Evolutionary conservation across 192 early-diverging fungal species (phyloP).

Genomic region (Endogone sp.): DNA sequence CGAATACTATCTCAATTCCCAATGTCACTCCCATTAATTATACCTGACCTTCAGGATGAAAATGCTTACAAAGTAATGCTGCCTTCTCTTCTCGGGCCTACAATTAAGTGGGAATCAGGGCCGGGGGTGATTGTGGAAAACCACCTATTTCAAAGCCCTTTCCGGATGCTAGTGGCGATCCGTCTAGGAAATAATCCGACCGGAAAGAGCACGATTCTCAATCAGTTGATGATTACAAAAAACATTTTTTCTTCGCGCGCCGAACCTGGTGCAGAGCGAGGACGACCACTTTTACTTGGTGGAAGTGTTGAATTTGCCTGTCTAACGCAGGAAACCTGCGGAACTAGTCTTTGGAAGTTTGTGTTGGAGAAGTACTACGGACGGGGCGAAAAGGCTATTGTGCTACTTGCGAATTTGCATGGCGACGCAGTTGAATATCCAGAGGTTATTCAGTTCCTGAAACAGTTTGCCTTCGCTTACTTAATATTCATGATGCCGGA

Average conservation of each 20-base stretch:
- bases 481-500: slow-evolving; percentile 15
- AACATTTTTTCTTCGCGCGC: slow-evolving; percentile 9
- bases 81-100: slow-evolving; percentile 2
- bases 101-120: slow-evolving; percentile 10
- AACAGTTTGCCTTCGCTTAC: slow-evolving; percentile 10
- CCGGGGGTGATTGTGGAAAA: slow-evolving; percentile 16
- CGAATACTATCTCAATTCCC: slow-evolving; percentile 16
- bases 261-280: slow-evolving; percentile 14
- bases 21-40: slow-evolving; percentile 10
- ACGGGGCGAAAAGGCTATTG: slow-evolving; percentile 5
- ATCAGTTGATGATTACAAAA: slow-evolving; percentile 12
- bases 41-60: slow-evolving; percentile 8
- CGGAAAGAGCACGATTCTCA: slow-evolving; percentile 13
- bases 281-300: slow-evolving; percentile 4
- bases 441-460: slow-evolving; percentile 8
- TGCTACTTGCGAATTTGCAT: slow-evolving; percentile 18
- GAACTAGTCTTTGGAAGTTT: slow-evolving; percentile 7
- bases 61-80: slow-evolving; percentile 11
- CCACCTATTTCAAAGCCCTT: slow-evolving; percentile 8
- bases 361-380: slow-evolving; percentile 12
- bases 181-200: slow-evolving; percentile 5
- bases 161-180: slow-evolving; percentile 9
- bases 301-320: slow-evolving; percentile 17
- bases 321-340: slow-evolving; percentile 14
- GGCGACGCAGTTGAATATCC: slow-evolving; percentile 18